Evolutionary conservation across 108 stramenopile species (phyloP).

Genomic region (Skeletonema marinoi): DNA sequence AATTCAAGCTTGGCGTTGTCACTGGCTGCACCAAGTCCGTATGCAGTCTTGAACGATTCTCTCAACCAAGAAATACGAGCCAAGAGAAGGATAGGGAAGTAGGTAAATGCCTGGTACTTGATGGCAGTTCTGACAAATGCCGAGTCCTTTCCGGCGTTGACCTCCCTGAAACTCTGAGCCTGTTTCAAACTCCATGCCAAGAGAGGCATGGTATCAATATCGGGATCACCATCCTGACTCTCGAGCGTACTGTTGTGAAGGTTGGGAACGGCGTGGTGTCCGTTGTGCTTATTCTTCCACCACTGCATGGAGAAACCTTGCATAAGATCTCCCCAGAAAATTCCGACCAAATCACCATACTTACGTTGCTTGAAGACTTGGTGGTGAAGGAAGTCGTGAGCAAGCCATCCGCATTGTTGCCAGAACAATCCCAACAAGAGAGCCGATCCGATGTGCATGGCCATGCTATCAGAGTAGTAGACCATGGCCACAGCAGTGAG

Average conservation of each 20-base stretch:
- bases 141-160: conserved; percentile 77
- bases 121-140: conserved; percentile 84
- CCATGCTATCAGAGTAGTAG: conserved; percentile 61
- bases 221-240: conserved; percentile 91
- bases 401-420: conserved; percentile 99
- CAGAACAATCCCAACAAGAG: conserved; percentile 94
- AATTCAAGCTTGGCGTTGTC: conserved; percentile 86
- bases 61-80: conserved; percentile 96
- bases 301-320: conserved; percentile 93
- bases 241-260: conserved; percentile 84
- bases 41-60: conserved; percentile 93
- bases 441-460: conserved; percentile 87
- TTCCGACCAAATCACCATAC: conserved; percentile 90
- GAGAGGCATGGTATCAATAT: conserved; percentile 99
- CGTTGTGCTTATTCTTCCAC: conserved; percentile 99
- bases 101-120: conserved; percentile 87
- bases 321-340: conserved; percentile 96
- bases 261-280: conserved; percentile 99
- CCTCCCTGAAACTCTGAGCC: conserved; percentile 87
- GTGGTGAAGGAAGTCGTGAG: conserved; percentile 98
- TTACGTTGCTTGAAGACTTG: conserved; percentile 95
- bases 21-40: conserved; percentile 81
- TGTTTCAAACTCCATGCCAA: conserved; percentile 97
- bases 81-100: conserved; percentile 96
- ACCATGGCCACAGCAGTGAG: conserved; percentile 80